phyloP scores from a whole-genome alignment of 1,139 yeast species.

The Debaryomyces fabryi region DNA sequence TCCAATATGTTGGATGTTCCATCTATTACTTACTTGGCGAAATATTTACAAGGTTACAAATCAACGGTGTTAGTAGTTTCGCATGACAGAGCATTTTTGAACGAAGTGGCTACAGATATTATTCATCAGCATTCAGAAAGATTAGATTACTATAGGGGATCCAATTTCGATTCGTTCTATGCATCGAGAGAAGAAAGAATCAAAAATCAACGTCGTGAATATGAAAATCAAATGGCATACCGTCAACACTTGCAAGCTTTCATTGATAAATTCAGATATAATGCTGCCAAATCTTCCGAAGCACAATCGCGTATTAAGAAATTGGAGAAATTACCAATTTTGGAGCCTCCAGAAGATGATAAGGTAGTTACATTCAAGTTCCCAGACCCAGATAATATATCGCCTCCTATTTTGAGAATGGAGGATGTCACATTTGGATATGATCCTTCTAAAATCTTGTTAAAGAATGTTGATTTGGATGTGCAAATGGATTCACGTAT shows the following conservation, averaged over 20 bases:
- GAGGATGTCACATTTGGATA: conserved; percentile 89
- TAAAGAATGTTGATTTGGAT: conserved; percentile 81
- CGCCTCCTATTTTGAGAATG: conserved; percentile 92
- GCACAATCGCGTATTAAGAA: conserved; percentile 98
- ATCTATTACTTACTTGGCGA: conserved; percentile 89
- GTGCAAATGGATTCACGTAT: conserved; percentile 93
- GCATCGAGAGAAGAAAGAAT: conserved; percentile 94
- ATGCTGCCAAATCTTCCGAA: conserved; percentile 95
- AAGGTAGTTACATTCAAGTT: conserved; percentile 82
- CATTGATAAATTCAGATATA: conserved; percentile 94
- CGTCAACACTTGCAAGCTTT: conserved; percentile 91
- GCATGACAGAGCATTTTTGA: conserved; percentile 94
- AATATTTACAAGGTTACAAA: conserved; percentile 85
- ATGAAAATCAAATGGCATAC: conserved; percentile 95
- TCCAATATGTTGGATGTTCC: conserved; percentile 99
- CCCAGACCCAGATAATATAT: conserved; percentile 91
- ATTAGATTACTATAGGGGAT: conserved; percentile 92
- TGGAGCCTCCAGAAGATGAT: conserved; percentile 96
- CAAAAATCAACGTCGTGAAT: conserved; percentile 90
- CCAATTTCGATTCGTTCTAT: conserved; percentile 90
- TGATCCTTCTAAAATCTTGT: conserved; percentile 57
- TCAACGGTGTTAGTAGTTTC: conserved; percentile 94
- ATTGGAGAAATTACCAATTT: conserved; percentile 86
- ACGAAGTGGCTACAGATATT: conserved; percentile 97
- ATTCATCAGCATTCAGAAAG: conserved; percentile 97